Evolutionary conservation across 129 eudicot genomes (phyloP), one percentile per base, ranked within the genome.

Genomic region (Pseudognaphalium luteoalbum): DNA sequence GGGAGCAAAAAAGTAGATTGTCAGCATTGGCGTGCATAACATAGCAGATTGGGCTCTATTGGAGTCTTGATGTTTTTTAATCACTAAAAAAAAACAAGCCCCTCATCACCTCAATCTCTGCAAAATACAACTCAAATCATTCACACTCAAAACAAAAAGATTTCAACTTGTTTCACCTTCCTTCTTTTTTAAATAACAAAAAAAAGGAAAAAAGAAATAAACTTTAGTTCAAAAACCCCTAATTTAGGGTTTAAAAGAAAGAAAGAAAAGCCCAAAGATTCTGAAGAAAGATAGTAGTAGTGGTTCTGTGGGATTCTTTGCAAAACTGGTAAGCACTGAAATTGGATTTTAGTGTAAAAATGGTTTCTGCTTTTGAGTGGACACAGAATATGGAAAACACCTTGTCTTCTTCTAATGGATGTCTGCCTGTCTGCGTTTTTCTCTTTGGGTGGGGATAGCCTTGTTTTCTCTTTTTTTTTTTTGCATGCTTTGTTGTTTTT

Each of bases 11-110:
- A 80, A 80, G 84, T 75, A 80, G 7, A 1, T 68, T 87, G 96
- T 90, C 96, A 87, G 92, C 84, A 80, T 77, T 85, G 91, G 96
- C 96, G 88, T 90, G 96, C 92, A 73, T 80, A 77, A 25, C 89
- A 66, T 82, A 80, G 85, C 89, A 84, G 85, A 74, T 85, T 82
- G 86, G 83, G 75, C 73, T 76, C 82, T 28, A 15, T 47, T n/a
- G 68, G 68, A 74, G 83, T 82, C 86, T 81, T 78, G 59, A 82
- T n/a, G n/a, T n/a, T 25, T 80, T 80, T 75, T 74, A 83, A 83
- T 83, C 85, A 80, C 85, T 80, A 78, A 0, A 25, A 25, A 25
- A 0, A 25, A 25, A 25, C 92, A 35, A 37, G 66, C 65, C 32
- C 81, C 56, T 50, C 39, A 56, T 17, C 71, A 67, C 29, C 47